Evolutionary conservation across 1,139 yeast species (phyloP).

Genomic region (Geotrichum reessii): DNA sequence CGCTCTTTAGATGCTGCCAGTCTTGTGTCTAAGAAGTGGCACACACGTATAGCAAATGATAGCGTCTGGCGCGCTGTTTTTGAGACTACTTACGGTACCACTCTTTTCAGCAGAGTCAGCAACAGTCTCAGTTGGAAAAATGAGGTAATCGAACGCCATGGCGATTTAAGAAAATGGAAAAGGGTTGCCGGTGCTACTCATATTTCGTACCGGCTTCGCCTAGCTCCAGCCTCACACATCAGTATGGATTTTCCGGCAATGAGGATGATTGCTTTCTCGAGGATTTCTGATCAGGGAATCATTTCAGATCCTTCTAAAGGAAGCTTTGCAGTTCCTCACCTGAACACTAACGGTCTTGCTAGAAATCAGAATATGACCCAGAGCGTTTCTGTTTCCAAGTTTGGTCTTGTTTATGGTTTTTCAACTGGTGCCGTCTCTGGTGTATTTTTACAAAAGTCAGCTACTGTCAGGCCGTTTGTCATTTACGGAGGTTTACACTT

Average conservation of each 20-base stretch:
- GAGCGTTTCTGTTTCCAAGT: constrained; percentile 31
- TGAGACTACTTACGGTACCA: constrained; percentile 23
- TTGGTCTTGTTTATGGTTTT: constrained; percentile 33
- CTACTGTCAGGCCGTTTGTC: constrained; percentile 30
- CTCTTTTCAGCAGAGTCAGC: constrained; percentile 28
- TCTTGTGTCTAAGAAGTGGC: constrained; percentile 35
- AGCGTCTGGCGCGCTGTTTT: constrained; percentile 35
- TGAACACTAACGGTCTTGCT: constrained; percentile 25
- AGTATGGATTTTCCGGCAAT: constrained; percentile 30
- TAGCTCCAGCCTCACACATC: constrained; percentile 27
- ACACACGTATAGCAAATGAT: constrained; percentile 31
- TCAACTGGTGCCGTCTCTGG: constrained; percentile 29
- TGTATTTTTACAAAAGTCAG: constrained; percentile 29
- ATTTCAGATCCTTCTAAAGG: constrained; percentile 35
- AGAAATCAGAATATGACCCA: not conserved
- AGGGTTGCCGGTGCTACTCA: constrained; percentile 26
- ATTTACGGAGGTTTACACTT: constrained; percentile 26
- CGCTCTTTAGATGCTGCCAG: constrained; percentile 31
- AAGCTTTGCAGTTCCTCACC: constrained; percentile 30
- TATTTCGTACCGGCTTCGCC: constrained; percentile 30
- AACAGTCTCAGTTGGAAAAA: constrained; percentile 32
- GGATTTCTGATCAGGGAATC: constrained; percentile 28
- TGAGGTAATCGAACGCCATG: constrained; percentile 30
- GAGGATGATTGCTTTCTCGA: constrained; percentile 29
- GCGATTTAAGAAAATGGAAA: constrained; percentile 32